phyloP scores from a whole-genome alignment of 1,284 basidiomycete genomes.

The Lignosus rhinocerotis region DNA sequence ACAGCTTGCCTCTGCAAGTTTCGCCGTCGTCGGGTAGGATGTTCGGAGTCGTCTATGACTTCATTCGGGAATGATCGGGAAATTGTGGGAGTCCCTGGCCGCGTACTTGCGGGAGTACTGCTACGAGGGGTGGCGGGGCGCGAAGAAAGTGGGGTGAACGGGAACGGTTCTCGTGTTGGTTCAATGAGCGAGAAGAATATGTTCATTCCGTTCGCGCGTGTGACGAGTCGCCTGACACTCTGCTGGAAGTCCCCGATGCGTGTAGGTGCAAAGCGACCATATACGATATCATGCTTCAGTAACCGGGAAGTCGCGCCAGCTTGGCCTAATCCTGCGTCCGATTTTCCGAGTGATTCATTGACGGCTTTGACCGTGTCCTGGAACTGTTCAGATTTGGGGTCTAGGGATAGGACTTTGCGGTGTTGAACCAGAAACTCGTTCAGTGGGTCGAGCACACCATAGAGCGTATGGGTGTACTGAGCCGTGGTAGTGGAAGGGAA shows the following conservation, averaged over 20 bases:
- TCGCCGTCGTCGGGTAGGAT: constrained; percentile 5
- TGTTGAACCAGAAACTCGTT: constrained; percentile 50
- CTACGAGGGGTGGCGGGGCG: constrained; percentile 39
- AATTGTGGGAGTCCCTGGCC: constrained; percentile 10
- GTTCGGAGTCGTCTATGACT: constrained; percentile 8
- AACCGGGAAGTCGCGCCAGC: constrained; percentile 57
- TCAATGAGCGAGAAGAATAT: constrained; percentile 67
- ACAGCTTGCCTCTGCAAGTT: constrained; percentile 19
- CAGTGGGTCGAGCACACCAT: constrained; percentile 54
- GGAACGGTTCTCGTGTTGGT: constrained; percentile 57
- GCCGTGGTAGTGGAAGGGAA: constrained; percentile 72
- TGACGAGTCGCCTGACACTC: constrained; percentile 50
- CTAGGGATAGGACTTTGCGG: constrained; percentile 44
- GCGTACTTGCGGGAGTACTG: constrained; percentile 11
- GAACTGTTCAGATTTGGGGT: constrained; percentile 50
- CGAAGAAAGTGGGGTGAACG: constrained; percentile 50
- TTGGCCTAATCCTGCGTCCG: constrained; percentile 57
- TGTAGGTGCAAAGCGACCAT: constrained; percentile 59
- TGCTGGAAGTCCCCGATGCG: constrained; percentile 61
- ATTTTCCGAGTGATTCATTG: constrained; percentile 40
- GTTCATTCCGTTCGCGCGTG: constrained; percentile 64
- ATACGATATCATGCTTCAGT: constrained; percentile 64
- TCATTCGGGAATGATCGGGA: constrained; percentile 6
- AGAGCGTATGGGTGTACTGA: constrained; percentile 57
- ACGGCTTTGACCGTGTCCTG: constrained; percentile 37